Evolutionary conservation across 1,139 yeast species (phyloP), one percentile per base, ranked within the genome.

Genomic region (Blastobotrys arbuscula): DNA sequence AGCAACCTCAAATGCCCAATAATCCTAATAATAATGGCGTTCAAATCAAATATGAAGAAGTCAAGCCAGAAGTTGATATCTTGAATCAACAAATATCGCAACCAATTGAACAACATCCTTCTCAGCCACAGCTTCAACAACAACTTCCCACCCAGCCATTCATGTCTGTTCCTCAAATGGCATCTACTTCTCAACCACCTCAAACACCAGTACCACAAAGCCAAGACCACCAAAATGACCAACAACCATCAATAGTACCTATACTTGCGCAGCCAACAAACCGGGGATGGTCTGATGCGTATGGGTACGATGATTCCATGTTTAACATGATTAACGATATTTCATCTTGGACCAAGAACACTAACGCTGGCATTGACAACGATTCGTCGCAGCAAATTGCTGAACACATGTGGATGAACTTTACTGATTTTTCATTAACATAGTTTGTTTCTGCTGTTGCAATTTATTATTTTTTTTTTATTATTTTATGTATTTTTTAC

Each of bases 251-350:
- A 28, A 28, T 28, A 28, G 31, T 28, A 5, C 31, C 31, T 12
- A 28, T 28, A 5, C 12, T 28, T 3, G 31, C 44, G 12, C 18
- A 40, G 12, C 23, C 28, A 18, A 35, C 19, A 1, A 33, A 37
- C 13, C 28, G 54, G 51, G 53, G 47, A 62, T 19, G 74, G 72
- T 47, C 57, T 61, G 50, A 65, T 67, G 36, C 73, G 71, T 60
- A 77, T 70, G 57, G 79, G 73, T 43, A 73, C 78, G 52, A 77
- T 79, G 23, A 79, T 41, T 51, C 59, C 21, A 52, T 59, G 55
- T 59, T 77, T 45, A 76, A 74, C 42, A 78, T 79, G 84, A 79
- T 79, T 53, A 78, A 73, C 58, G 78, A 78, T 56, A 79, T 79
- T 48, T 77, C 82, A 0, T 73, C 75, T 0, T 79, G 84, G 83